Percentiles rank a stretch among this genome's conserved stretches.
These are phyloP conservation scores for Agastache rugosa DNA, from an alignment of 257 asterid species.

Conservation along the genomic window DNA sequence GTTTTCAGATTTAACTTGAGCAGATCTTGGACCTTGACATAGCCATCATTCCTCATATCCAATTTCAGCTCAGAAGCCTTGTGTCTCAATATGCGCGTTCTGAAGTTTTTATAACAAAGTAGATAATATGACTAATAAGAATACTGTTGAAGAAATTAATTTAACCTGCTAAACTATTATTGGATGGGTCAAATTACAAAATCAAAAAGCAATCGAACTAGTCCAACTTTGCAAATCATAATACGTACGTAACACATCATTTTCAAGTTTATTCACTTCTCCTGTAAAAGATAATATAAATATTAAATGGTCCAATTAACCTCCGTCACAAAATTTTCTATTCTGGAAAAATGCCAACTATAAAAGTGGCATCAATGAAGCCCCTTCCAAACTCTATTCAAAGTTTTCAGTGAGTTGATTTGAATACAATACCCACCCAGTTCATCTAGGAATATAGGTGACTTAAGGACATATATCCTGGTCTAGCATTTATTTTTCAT, in stretches of 20 bases:
- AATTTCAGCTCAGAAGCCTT: constrained; percentile 85
- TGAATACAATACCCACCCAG: neutral
- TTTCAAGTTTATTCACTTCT: neutral
- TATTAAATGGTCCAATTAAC: neutral
- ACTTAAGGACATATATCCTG: neutral
- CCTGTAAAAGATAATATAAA: neutral
- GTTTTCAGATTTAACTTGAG: constrained; percentile 79
- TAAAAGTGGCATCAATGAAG: constrained; percentile 6
- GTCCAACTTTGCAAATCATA: constrained; percentile 6
- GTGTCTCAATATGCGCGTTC: constrained; percentile 88
- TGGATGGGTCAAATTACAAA: constrained; percentile 4
- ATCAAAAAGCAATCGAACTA: constrained; percentile 12
- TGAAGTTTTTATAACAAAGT: constrained; percentile 37
- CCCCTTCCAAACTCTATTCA: neutral
- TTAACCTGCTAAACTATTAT: neutral
- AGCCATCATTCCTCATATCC: constrained; percentile 88
- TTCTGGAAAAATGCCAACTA: neutral
- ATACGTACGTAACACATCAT: neutral
- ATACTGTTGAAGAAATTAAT: neutral
- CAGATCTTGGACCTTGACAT: constrained; percentile 81
- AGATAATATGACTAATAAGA: constrained; percentile 2
- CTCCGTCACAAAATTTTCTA: neutral
- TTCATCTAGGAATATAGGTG: constrained; percentile 1
- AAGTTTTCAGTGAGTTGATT: constrained; percentile 10
- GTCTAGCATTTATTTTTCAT: neutral